These are phyloP conservation scores for Sclerotinia glacialis DNA, from an alignment of 2,329 filamentous ascomycete species.

Conservation along the genomic window DNA sequence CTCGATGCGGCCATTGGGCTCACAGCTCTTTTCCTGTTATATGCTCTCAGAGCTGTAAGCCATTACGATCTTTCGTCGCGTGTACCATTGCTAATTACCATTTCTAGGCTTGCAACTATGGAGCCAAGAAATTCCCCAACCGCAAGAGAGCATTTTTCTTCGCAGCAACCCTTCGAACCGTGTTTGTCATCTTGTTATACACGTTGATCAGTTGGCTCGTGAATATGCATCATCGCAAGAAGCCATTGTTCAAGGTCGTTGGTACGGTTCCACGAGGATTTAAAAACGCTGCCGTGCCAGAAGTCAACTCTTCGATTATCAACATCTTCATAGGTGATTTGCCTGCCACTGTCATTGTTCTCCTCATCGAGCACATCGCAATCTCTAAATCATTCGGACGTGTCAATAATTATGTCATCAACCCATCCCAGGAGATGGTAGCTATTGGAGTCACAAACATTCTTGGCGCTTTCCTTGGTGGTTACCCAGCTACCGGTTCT, in stretches of 20 bases:
- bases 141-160: slow-evolving; percentile 82
- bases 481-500: slow-evolving; percentile 88
- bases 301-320: slow-evolving; percentile 64
- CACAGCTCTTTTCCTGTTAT: slow-evolving; percentile 75
- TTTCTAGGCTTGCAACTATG: slow-evolving; percentile 53
- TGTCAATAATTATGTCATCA: slow-evolving; percentile 93
- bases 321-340: slow-evolving; percentile 67
- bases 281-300: slow-evolving; percentile 71
- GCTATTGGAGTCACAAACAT: slow-evolving; percentile 90
- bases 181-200: slow-evolving; percentile 88
- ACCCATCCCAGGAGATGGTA: slow-evolving; percentile 93
- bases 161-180: slow-evolving; percentile 82
- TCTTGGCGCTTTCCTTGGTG: slow-evolving; percentile 86
- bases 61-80: too few species aligned
- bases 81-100: not conserved
- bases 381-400: slow-evolving; percentile 96
- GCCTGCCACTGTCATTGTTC: slow-evolving; percentile 85
- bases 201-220: slow-evolving; percentile 85
- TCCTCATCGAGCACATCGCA: slow-evolving; percentile 94
- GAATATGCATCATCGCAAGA: slow-evolving; percentile 63
- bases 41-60: slow-evolving; percentile 60
- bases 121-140: slow-evolving; percentile 66
- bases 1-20: slow-evolving; percentile 87
- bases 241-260: slow-evolving; percentile 72
- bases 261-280: slow-evolving; percentile 82